Base-by-base conservation (phyloP, 208 protist species). In the Kentomonas sorsogonicus region DNA sequence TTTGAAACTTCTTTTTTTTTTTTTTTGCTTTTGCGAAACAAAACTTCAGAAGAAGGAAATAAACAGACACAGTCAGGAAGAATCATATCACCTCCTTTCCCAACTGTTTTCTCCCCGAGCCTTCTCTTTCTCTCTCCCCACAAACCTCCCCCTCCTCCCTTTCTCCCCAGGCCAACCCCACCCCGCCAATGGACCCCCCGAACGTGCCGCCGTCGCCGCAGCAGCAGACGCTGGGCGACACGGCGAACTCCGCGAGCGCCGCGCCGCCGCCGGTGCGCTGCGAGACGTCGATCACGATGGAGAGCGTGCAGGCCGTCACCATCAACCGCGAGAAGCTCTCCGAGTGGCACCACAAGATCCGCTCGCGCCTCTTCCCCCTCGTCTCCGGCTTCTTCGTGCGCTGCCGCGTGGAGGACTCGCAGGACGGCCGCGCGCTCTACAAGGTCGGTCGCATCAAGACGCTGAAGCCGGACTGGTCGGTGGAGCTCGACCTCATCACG, bases 281-380 rank as follows among this genome's bases (percentile, higher is more conserved):
- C 0, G 82, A 88, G 45, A 66, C 44, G 10, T 45, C 72, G 43
- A 75, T 94, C 60, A 86, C 83, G 3, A 63, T 94, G 11, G 83
- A 94, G 3, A 74, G 66, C 53, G 74, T 86, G 18, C 80, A 94
- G 41, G 69, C 68, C 30, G 87, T 94, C n/a, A 91, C 81, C 0
- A 89, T 94, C 53, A 94, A 94, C 58, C 85, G 89, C 26, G 87
- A 96, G 62, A 88, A 88, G 59, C 72, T 96, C 2, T 89, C 86
- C 1, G 86, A 96, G 47, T 96, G 90, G 90, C 90, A 96, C 57
- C 86, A 94, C 60, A 88, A 87, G 60, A 86, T 96, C 33, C 80
- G 86, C 47, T 81, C 80, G 9, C 76, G 76, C 46, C 70, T 96
- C 6, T 92, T 91, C 60, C 67, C 79, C 26, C 67, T 96, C 30